Percentiles rank a stretch among this genome's conserved stretches.
Conservation (phyloP, 2,329 filamentous ascomycete genomes). For the Penicillium decumbens region DNA sequence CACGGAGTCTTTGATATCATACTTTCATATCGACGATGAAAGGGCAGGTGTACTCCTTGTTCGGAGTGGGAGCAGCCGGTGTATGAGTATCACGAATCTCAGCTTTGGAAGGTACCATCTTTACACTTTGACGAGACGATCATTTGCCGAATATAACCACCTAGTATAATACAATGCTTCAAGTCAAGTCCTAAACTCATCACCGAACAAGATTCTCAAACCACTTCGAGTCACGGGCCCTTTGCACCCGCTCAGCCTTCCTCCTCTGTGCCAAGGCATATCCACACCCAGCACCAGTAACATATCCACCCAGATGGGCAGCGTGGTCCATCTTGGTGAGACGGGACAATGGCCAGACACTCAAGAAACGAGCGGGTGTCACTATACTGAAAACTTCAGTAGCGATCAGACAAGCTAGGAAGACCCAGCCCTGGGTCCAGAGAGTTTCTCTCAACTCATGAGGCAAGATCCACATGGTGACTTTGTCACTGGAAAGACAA, state of each 20-base stretch:
- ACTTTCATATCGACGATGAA: too few relatives aligned
- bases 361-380: conserved; percentile 22
- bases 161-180: neutral
- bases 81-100: too few relatives aligned
- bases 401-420: conserved; percentile 35
- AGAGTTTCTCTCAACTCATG: conserved; percentile 38
- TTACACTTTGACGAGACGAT: neutral
- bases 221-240: conserved; percentile 17
- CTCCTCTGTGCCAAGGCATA: conserved; percentile 17
- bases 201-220: conserved; percentile 7
- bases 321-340: conserved; percentile 38
- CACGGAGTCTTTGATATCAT: too few relatives aligned
- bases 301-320: conserved; percentile 43
- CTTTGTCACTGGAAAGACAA: conserved; percentile 31
- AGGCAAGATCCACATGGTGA: conserved; percentile 42
- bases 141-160: neutral
- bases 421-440: conserved; percentile 39
- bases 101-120: too few relatives aligned
- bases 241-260: conserved; percentile 12
- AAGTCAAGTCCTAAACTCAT: neutral
- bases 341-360: conserved; percentile 22
- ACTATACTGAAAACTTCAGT: conserved; percentile 36
- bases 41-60: too few relatives aligned
- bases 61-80: too few relatives aligned
- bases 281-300: conserved; percentile 30